Evolutionary conservation across 768 basidiomycete species (phyloP).

Genomic region (Termitomyces sp.): DNA sequence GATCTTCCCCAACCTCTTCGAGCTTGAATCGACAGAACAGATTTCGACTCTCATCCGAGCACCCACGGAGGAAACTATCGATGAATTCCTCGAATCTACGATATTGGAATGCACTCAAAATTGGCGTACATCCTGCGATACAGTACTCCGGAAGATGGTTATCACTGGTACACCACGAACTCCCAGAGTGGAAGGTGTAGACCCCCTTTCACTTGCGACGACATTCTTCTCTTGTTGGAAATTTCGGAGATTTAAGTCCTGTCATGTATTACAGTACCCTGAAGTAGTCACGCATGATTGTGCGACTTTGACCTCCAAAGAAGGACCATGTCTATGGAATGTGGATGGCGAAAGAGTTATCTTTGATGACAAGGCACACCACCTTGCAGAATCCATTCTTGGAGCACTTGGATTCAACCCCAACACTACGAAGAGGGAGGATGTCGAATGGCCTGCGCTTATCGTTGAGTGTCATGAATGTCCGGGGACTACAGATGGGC

Average conservation of each 20-base stretch:
- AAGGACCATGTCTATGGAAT: not conserved
- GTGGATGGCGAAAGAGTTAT: not conserved
- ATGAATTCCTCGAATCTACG: too few species aligned
- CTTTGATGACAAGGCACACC: not conserved
- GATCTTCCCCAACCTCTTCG: too few species aligned
- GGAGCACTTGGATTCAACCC: constrained; percentile 5
- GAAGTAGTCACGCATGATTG: not conserved
- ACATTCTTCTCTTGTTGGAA: not conserved
- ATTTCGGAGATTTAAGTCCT: not conserved
- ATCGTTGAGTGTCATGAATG: constrained; percentile 3
- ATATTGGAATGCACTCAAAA: too few species aligned
- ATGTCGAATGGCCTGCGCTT: not conserved
- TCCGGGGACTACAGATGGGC: not conserved
- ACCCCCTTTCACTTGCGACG: constrained; percentile 1
- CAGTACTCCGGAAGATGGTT: too few species aligned
- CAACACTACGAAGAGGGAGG: not conserved
- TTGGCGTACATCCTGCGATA: too few species aligned
- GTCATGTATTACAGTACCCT: not conserved
- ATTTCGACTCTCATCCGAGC: too few species aligned
- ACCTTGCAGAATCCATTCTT: not conserved
- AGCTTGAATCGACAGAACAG: too few species aligned
- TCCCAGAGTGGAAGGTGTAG: not conserved
- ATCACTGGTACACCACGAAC: too few species aligned
- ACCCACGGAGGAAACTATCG: too few species aligned
- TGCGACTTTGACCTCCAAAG: not conserved